Conservation (phyloP, 306 rosid genomes). For the Herpetospermum pedunculosum region DNA sequence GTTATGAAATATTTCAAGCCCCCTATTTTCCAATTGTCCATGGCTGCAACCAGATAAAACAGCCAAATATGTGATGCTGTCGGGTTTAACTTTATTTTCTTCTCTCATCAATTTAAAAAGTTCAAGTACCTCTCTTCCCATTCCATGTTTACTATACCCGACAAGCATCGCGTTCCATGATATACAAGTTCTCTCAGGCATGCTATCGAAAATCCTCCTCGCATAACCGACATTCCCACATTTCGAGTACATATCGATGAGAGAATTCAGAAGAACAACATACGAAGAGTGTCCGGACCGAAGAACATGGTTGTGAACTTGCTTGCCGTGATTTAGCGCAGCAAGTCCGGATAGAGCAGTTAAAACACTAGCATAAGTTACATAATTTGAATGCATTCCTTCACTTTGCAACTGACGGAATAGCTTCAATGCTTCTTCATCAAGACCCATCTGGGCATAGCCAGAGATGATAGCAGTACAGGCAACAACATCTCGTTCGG, state of each 20-base stretch:
- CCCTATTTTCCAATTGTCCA: slow-evolving; percentile 62
- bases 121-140: slow-evolving; percentile 68
- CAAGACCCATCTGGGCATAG: slow-evolving; percentile 74
- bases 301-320: slow-evolving; percentile 64
- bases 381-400: slow-evolving; percentile 74
- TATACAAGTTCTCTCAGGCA: slow-evolving; percentile 61
- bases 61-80: slow-evolving; percentile 61
- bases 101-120: slow-evolving; percentile 55
- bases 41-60: slow-evolving; percentile 90
- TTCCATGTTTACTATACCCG: slow-evolving; percentile 84
- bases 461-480: slow-evolving; percentile 86
- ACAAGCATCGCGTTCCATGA: slow-evolving; percentile 91
- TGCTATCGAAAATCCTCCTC: slow-evolving; percentile 49
- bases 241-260: slow-evolving; percentile 90
- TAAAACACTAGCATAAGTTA: slow-evolving; percentile 66
- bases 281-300: slow-evolving; percentile 39
- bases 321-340: slow-evolving; percentile 76
- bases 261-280: slow-evolving; percentile 74
- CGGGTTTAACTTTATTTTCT: slow-evolving; percentile 58
- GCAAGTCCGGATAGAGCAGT: slow-evolving; percentile 87
- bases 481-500: slow-evolving; percentile 74
- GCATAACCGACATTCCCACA: slow-evolving; percentile 71
- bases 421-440: slow-evolving; percentile 59
- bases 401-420: slow-evolving; percentile 53
- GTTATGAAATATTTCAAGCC: slow-evolving; percentile 52